These are phyloP conservation scores for Ampelomyces quisqualis DNA, from an alignment of 2,329 filamentous ascomycete genomes.

Conservation along the genomic window DNA sequence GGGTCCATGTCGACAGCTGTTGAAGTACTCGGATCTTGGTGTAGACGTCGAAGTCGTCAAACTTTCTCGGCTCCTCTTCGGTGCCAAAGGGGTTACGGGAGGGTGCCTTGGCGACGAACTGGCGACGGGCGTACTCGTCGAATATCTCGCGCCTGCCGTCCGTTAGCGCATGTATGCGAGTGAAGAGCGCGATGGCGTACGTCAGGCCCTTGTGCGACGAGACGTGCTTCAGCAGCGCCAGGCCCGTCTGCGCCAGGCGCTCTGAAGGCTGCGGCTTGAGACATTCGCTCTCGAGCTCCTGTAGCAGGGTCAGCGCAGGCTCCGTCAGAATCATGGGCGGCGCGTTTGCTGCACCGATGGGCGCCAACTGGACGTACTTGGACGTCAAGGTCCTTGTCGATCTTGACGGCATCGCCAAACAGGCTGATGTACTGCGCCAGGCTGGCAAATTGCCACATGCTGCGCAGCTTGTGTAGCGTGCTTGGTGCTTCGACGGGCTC, in stretches of 20 bases:
- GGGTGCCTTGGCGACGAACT: conserved; percentile 81
- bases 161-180: conserved; percentile 14
- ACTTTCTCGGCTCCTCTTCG: conserved; percentile 70
- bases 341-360: conserved; percentile 15
- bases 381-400: conserved; percentile 83
- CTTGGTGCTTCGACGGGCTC: conserved; percentile 46
- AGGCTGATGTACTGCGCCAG: conserved; percentile 90
- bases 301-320: conserved; percentile 31
- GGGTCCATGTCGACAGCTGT: conserved; percentile 84
- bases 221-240: conserved; percentile 86
- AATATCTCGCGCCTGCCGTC: conserved; percentile 73
- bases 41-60: conserved; percentile 78
- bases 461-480: conserved; percentile 68
- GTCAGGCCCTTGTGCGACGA: conserved; percentile 91
- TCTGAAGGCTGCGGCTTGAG: conserved; percentile 72
- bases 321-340: conserved; percentile 6
- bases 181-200: conserved; percentile 56
- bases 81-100: conserved; percentile 80
- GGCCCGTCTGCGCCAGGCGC: conserved; percentile 75
- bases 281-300: conserved; percentile 90
- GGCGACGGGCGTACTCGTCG: conserved; percentile 87
- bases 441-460: conserved; percentile 95
- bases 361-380: conserved; percentile 62
- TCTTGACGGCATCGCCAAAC: conserved; percentile 86
- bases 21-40: conserved; percentile 82